phyloP scores from a whole-genome alignment of 352 stramenopile species.

The Phytopythium ostracodes region DNA sequence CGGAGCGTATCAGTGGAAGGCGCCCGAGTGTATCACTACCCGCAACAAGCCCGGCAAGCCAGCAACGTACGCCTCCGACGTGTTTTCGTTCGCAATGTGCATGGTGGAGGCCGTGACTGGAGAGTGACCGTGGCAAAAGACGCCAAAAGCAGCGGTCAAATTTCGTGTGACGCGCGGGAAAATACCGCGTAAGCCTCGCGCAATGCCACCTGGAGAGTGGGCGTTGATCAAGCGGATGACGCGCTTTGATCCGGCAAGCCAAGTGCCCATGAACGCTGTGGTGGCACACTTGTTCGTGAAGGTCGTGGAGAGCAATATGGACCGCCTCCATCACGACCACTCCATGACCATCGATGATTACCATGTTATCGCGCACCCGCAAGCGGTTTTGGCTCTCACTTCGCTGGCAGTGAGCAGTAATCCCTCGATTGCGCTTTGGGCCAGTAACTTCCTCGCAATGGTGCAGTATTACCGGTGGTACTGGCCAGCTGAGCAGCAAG shows the following conservation, averaged over 20 bases:
- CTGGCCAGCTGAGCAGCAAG: background rate
- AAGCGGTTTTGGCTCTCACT: background rate
- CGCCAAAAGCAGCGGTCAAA: constrained; percentile 1
- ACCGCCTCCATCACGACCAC: background rate
- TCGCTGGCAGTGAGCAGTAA: background rate
- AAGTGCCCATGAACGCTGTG: background rate
- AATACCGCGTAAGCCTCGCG: background rate
- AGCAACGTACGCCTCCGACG: constrained; percentile 17
- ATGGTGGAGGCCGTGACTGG: constrained; percentile 20
- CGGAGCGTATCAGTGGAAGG: constrained; percentile 13
- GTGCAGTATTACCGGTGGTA: background rate
- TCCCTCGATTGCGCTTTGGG: background rate
- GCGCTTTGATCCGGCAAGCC: constrained; percentile 1
- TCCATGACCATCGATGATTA: background rate
- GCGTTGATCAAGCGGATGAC: constrained; percentile 15
- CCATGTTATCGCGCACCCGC: background rate
- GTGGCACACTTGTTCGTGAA: background rate
- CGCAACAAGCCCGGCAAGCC: background rate
- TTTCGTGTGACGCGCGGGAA: constrained; percentile 5
- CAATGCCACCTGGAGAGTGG: constrained; percentile 14
- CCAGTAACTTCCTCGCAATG: background rate
- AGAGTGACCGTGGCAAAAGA: constrained; percentile 14
- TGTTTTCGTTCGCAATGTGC: constrained; percentile 26
- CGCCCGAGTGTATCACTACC: constrained; percentile 6
- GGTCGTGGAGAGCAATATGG: background rate